Evolutionary conservation across 139 green algal species (phyloP), one percentile per base, ranked within the genome.

Genomic region (Deuterostichococcus epilithicus): DNA sequence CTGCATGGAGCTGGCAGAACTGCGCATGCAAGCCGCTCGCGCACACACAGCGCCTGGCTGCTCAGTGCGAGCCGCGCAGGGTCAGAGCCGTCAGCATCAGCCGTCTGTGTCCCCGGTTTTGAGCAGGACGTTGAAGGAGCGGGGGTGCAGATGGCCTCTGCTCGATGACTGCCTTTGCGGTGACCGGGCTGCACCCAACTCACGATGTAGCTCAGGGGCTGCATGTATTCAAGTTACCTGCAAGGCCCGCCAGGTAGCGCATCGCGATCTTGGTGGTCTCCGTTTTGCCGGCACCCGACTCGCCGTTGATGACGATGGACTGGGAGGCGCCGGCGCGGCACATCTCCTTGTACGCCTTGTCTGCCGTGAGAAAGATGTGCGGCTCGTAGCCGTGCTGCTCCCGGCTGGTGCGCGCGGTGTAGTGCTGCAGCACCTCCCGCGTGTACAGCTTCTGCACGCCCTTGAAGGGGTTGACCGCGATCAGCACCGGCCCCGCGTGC

Each of bases 201-300:
- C 38, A 60, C 30, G 59, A 79, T 28, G 35, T 75, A 73, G 70
- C 74, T 86, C 82, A 74, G 82, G 80, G 20, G 86, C 89, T 2
- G 85, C 88, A 20, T 91, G n/a, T n/a, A n/a, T n/a, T n/a, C n/a
- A n/a, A n/a, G n/a, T n/a, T 87, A 0, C 92, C 91, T n/a, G 92
- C 91, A 59, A 95, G 76, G 18, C 78, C 81, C 5, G 92, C 89
- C 33, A 97, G 87, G 83, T 94, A 96, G 86, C 92, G 87, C 94
- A 98, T 98, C 23, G 96, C 94, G 37, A 95, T 88, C 82, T 98
- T 98, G 45, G 91, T 94, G 15, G 94, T 98, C 81, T 98, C 94
- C 1, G 94, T 98, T 81, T 98, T 98, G 32, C 94, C 94, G 13
- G 92, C 88, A 39, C 91, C 93, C 45, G 80, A 91, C 78, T 97